A percentile compares a stretch with the other conserved stretches of the same genome.
These are phyloP conservation scores for Taiwanofungus camphoratus DNA, from an alignment of 1,284 basidiomycete genomes.

Conservation along the genomic window DNA sequence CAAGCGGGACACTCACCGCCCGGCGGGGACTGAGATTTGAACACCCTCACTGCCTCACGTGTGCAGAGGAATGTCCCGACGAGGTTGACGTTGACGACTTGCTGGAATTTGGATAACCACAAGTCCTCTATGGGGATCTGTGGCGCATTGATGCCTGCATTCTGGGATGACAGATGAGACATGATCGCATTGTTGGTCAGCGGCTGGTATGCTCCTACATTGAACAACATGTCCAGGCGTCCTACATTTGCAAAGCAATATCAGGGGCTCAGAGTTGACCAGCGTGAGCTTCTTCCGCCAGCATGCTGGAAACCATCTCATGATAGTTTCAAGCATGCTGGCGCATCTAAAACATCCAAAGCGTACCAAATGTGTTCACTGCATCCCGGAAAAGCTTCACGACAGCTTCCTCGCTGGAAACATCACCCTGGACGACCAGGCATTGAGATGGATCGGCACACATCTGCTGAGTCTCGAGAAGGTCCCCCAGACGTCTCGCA, in stretches of 20 bases:
- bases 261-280: background rate
- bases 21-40: slow-evolving; percentile 67
- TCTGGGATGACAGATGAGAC: slow-evolving; percentile 33
- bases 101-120: slow-evolving; percentile 54
- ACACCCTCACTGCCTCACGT: slow-evolving; percentile 66
- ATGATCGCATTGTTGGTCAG: slow-evolving; percentile 4
- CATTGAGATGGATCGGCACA: slow-evolving; percentile 35
- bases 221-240: slow-evolving; percentile 74
- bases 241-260: slow-evolving; percentile 33
- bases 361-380: slow-evolving; percentile 52
- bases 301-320: background rate
- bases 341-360: background rate
- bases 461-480: slow-evolving; percentile 50
- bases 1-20: slow-evolving; percentile 45
- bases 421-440: slow-evolving; percentile 53
- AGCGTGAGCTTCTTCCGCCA: background rate
- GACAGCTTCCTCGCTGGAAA: slow-evolving; percentile 57
- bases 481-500: slow-evolving; percentile 47
- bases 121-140: slow-evolving; percentile 58
- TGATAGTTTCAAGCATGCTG: background rate
- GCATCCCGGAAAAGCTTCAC: slow-evolving; percentile 51
- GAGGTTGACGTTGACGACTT: slow-evolving; percentile 67
- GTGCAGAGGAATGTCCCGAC: slow-evolving; percentile 72
- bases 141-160: slow-evolving; percentile 55
- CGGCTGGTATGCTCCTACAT: slow-evolving; percentile 40